Conservation (phyloP, 2,329 filamentous ascomycete genomes). For the Verticillium nubilum region DNA sequence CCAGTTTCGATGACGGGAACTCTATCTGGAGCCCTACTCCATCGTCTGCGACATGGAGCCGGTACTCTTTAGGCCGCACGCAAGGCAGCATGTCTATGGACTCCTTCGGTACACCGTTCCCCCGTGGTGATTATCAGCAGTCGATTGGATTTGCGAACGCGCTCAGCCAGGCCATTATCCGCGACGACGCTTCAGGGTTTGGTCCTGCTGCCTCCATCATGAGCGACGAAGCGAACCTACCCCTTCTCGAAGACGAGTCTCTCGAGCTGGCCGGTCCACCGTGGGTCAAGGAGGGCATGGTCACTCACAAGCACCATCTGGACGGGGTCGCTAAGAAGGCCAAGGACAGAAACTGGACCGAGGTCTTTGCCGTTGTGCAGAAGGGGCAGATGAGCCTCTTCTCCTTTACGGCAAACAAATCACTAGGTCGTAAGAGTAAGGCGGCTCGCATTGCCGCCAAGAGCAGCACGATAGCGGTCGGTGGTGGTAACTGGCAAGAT, state of each 20-base stretch:
- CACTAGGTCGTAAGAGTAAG: constrained; percentile 60
- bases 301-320: constrained; percentile 94
- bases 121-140: constrained; percentile 81
- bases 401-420: constrained; percentile 82
- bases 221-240: constrained; percentile 55
- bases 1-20: constrained; percentile 85
- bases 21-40: constrained; percentile 82
- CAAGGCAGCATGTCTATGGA: constrained; percentile 90
- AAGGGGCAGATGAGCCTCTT: constrained; percentile 93
- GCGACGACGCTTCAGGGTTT: constrained; percentile 65
- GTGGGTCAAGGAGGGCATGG: constrained; percentile 94
- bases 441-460: constrained; percentile 42
- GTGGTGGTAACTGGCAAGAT: constrained; percentile 97
- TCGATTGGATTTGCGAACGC: constrained; percentile 97
- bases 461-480: constrained; percentile 63
- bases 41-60: constrained; percentile 94
- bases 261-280: constrained; percentile 90
- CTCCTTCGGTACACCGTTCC: constrained; percentile 74
- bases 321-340: constrained; percentile 87
- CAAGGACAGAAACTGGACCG: constrained; percentile 89
- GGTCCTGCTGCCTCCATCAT: constrained; percentile 41
- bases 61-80: constrained; percentile 84
- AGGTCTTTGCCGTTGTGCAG: constrained; percentile 93
- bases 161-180: constrained; percentile 91
- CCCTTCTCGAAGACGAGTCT: constrained; percentile 83